Conservation (phyloP, 1,139 yeast genomes). For the Yamadazyma conglobata region DNA sequence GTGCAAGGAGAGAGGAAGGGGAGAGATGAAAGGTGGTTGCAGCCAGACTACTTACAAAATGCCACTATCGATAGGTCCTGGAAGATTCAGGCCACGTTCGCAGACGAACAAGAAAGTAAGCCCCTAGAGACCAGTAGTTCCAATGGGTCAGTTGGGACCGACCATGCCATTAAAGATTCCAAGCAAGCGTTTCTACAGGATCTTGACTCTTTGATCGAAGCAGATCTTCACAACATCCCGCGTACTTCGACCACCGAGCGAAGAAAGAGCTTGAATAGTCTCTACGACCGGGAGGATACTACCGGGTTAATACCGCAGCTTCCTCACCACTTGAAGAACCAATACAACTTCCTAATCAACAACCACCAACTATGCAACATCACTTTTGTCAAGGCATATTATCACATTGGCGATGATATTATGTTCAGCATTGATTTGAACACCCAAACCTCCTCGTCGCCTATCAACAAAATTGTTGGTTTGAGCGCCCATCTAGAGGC, state of each 20-base stretch:
- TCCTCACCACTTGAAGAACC: slow-evolving; percentile 32
- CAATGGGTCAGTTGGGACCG: background rate
- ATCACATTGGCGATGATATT: slow-evolving; percentile 49
- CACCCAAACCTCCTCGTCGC: slow-evolving; percentile 14
- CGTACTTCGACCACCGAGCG: slow-evolving; percentile 30
- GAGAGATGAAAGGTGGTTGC: slow-evolving; percentile 28
- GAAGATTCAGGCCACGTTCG: slow-evolving; percentile 17
- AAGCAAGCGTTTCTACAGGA: slow-evolving; percentile 28
- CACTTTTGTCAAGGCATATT: slow-evolving; percentile 40
- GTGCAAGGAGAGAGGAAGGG: slow-evolving; percentile 23
- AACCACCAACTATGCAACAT: slow-evolving; percentile 32
- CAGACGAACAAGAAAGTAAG: too few species aligned
- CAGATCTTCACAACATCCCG: slow-evolving; percentile 36
- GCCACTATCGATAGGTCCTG: slow-evolving; percentile 32
- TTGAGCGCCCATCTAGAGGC: slow-evolving; percentile 37
- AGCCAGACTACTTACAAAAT: slow-evolving; percentile 27
- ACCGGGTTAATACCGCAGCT: slow-evolving; percentile 24
- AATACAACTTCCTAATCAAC: slow-evolving; percentile 38
- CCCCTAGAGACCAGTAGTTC: slow-evolving; percentile 3
- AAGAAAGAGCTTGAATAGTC: slow-evolving; percentile 23
- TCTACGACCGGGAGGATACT: slow-evolving; percentile 15
- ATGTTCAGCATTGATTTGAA: slow-evolving; percentile 28
- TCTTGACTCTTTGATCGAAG: slow-evolving; percentile 28
- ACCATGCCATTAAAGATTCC: slow-evolving; percentile 1
- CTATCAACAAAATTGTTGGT: slow-evolving; percentile 29